Conservation (phyloP, 805 yeast genomes). For the Candida nonsorbophila region DNA sequence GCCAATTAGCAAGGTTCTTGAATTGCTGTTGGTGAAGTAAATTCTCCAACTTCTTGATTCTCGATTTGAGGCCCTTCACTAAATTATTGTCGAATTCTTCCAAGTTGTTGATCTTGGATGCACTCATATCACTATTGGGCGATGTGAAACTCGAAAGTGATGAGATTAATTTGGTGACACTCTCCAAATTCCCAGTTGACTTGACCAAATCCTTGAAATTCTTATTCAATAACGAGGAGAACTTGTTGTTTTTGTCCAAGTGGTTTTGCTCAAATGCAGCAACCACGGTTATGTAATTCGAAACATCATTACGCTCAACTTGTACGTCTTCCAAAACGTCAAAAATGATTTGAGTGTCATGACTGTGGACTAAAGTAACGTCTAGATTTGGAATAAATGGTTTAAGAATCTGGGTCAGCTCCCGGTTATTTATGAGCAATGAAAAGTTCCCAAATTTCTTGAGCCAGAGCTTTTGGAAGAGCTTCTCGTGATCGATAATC, state of each 20-base stretch:
- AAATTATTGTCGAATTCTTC: conserved; percentile 32
- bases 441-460: conserved; percentile 48
- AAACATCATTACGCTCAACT: conserved; percentile 28
- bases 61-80: conserved; percentile 58
- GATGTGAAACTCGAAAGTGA: conserved; percentile 25
- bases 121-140: conserved; percentile 7
- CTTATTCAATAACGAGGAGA: conserved; percentile 33
- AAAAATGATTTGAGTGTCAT: conserved; percentile 11
- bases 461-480: conserved; percentile 57
- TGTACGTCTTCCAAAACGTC: conserved; percentile 32
- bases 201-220: conserved; percentile 42
- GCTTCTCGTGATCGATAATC: conserved; percentile 51
- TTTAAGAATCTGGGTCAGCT: conserved; percentile 1
- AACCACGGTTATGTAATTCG: conserved; percentile 19
- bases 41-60: conserved; percentile 75
- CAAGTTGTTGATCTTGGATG: conserved; percentile 12
- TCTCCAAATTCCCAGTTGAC: conserved; percentile 32
- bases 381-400: conserved; percentile 25
- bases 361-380: conserved; percentile 26
- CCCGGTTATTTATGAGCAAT: conserved; percentile 12
- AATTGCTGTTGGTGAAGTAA: conserved; percentile 70
- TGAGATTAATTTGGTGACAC: conserved; percentile 24
- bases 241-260: conserved; percentile 17
- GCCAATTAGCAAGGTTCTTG: conserved; percentile 46
- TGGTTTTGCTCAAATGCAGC: conserved; percentile 13